Evolutionary conservation across 2,329 filamentous ascomycete genomes (phyloP), one percentile per base, ranked within the genome.

Genomic region (Trichothecium sympodiale): DNA sequence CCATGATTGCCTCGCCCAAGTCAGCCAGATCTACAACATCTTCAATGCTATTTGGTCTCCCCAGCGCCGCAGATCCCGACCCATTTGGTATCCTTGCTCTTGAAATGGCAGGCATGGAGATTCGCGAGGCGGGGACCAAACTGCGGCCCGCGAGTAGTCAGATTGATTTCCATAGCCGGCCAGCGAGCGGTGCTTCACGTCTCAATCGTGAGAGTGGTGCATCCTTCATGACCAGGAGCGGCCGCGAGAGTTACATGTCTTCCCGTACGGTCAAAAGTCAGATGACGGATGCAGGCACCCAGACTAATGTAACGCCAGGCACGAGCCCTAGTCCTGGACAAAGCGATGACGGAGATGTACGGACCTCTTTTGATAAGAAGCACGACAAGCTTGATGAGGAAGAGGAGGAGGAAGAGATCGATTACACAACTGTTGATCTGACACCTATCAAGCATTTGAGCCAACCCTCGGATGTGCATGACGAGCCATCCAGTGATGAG

Each of bases 61-160:
- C 86, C 1, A 77, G 80, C 43, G 60, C 65, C 4, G 77, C 87
- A 37, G 89, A 96, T 47, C 87, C 88, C 0, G 89, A 96, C 54
- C 89, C 89, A 1, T 96, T 84, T 51, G 89, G 89, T 17, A 83
- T 95, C 17, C 72, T 88, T 43, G 88, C 89, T 7, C 62, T 96
- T n/a, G 86, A 94, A 53, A 80, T 86, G 64, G 83, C 87, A 41
- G 89, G 89, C 3, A 64, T 95, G 38, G 84, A 89, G 47, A 91
- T 96, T 45, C 75, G 83, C 35, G 88, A 95, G 61, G 88, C 88
- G n/a, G 87, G 86, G 25, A 74, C 77, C 34, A 51, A 50, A 6
- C 67, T 74, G 36, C 69, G 85, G 37, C 85, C 87, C 3, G 68
- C 74, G 17, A 86, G 80, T 61, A 85, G 80, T 39, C 75, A 82